These are phyloP conservation scores for Fusarium papillatum DNA, from an alignment of 2,329 filamentous ascomycete genomes.

Conservation along the genomic window DNA sequence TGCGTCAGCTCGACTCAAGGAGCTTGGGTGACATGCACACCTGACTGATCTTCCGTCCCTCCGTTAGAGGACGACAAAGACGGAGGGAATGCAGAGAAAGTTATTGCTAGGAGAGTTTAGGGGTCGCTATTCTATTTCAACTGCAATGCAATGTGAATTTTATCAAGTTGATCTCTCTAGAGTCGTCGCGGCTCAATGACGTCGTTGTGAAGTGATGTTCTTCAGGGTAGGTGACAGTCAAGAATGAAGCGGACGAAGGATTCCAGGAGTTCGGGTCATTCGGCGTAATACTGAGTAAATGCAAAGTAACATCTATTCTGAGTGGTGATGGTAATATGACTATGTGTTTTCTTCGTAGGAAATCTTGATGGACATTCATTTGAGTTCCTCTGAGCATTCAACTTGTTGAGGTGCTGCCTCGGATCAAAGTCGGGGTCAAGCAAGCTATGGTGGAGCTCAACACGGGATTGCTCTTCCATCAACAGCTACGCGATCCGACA, in stretches of 20 bases:
- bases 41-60: neutral
- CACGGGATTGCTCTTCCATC: neutral
- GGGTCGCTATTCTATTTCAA: slow-evolving; percentile 8
- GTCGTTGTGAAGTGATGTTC: slow-evolving; percentile 10
- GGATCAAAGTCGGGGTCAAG: neutral
- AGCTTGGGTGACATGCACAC: slow-evolving; percentile 35
- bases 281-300: neutral
- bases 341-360: neutral
- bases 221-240: slow-evolving; percentile 19
- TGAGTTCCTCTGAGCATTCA: neutral
- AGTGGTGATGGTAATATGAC: neutral
- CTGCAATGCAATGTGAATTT: slow-evolving; percentile 1
- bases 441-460: neutral
- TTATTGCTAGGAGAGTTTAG: neutral
- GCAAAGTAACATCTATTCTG: neutral
- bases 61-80: neutral
- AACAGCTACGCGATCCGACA: slow-evolving; percentile 17
- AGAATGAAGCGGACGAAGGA: neutral
- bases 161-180: neutral
- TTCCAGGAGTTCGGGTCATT: neutral
- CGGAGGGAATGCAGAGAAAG: neutral
- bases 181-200: slow-evolving; percentile 23
- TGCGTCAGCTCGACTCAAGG: slow-evolving; percentile 37
- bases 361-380: neutral
- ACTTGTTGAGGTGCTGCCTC: neutral